Base-by-base conservation (phyloP, 2,329 filamentous ascomycete species). In the Xylariaceae sp. region DNA sequence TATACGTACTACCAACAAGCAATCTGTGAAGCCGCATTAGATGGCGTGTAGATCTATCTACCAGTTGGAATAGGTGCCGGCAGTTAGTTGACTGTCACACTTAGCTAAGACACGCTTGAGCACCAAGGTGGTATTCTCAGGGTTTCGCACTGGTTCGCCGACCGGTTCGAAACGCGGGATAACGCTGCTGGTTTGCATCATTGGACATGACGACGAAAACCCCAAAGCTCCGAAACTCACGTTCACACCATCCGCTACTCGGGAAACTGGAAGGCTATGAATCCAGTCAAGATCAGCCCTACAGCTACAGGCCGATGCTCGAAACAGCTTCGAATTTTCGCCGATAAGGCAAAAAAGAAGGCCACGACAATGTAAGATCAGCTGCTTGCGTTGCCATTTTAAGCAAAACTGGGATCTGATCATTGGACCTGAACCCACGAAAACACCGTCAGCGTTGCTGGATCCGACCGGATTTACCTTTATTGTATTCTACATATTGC, bases 121-220 rank as follows among this genome's bases (percentile, higher is more conserved):
- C n/a, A n/a, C 40, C 48, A 50, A 56, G 51, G 61, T 61, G 46
- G 59, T 52, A 61, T 61, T 10, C 6, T 29, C 48, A 48, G 47
- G 57, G 61, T 63, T 50, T 63, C 59, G 59, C 59, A 29, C 52
- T 59, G 45, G 48, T 60, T 56, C 56, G 52, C 50, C 59, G 57
- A 58, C 58, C 61, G 57, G 23, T 52, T 55, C 48, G 56, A 59
- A 61, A 57, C 54, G 32, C 51, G 53, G 56, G 57, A 40, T 48
- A 45, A 54, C 53, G 56, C 54, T 56, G 52, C 51, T 50, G 59
- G 58, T 54, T 63, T 63, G 59, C 61, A 63, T 63, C 59, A 63
- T 61, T 59, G 59, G 48, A 54, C 59, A 61, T 59, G 32, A 10
- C 14, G 32, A 37, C 32, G 32, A 37, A 37, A 59, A 59, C 50